Evolutionary conservation across 1,139 yeast genomes (phyloP).

Genomic region (Pichiaceae sp.): DNA sequence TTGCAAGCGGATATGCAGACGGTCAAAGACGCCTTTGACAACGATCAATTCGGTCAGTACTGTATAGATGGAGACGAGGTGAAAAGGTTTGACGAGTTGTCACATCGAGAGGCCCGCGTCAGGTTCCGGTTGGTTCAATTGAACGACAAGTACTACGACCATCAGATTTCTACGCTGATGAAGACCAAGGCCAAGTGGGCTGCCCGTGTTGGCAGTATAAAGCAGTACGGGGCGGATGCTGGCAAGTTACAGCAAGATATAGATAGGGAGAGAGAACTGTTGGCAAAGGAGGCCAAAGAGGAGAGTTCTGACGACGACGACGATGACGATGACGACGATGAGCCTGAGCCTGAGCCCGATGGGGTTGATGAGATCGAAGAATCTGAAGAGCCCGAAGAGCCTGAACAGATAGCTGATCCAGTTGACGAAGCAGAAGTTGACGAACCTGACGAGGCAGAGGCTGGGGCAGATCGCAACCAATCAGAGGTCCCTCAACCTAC

Average conservation of each 20-base stretch:
- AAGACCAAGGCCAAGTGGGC: slow-evolving; percentile 12
- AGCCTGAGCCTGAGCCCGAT: slow-evolving; percentile 4
- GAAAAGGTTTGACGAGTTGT: slow-evolving; percentile 13
- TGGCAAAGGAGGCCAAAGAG: slow-evolving; percentile 4
- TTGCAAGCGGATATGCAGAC: slow-evolving; percentile 3
- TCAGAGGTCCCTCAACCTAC: too few relatives aligned
- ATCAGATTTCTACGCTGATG: slow-evolving; percentile 9
- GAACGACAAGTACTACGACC: slow-evolving; percentile 18
- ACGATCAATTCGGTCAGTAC: slow-evolving; percentile 12
- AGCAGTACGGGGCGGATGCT: slow-evolving; percentile 11
- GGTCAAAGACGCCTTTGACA: slow-evolving; percentile 1
- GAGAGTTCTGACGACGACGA: slow-evolving; percentile 5
- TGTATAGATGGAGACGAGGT: slow-evolving; percentile 18
- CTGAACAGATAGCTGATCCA: background rate
- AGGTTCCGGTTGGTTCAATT: slow-evolving; percentile 20
- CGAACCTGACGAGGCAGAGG: background rate
- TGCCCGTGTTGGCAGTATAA: slow-evolving; percentile 4
- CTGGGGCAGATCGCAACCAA: too few relatives aligned
- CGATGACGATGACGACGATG: slow-evolving; percentile 2
- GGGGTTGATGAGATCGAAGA: slow-evolving; percentile 4
- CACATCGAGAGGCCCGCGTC: slow-evolving; percentile 14
- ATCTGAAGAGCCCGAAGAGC: background rate
- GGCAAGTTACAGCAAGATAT: slow-evolving; percentile 15
- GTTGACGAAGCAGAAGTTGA: background rate
- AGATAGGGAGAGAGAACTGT: slow-evolving; percentile 10